These are phyloP conservation scores for Saccharomyces hybrid DNA, from an alignment of 1,139 yeast species.

Conservation along the genomic window DNA sequence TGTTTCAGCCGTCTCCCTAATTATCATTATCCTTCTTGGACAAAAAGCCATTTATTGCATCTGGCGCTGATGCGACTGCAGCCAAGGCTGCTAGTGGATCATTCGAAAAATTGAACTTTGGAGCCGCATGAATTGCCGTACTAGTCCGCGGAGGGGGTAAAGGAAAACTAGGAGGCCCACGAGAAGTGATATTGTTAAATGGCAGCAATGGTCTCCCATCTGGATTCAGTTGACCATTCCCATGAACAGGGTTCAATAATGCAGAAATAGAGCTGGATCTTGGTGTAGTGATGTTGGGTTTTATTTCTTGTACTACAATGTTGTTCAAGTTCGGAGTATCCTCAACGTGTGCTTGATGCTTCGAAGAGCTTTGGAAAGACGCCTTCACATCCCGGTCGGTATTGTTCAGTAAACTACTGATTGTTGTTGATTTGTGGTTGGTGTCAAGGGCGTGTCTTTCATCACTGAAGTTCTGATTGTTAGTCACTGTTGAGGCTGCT, in stretches of 20 bases:
- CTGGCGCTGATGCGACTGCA: conserved; percentile 33
- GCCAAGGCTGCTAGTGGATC: conserved; percentile 34
- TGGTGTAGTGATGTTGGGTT: background rate
- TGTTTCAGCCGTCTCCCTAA: background rate
- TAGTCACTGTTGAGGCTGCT: background rate
- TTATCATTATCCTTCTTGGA: background rate
- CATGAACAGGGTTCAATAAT: conserved; percentile 19
- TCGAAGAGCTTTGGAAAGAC: background rate
- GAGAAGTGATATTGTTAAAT: background rate
- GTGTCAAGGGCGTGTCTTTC: background rate
- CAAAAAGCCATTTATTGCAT: conserved; percentile 16
- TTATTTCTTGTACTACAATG: conserved; percentile 2
- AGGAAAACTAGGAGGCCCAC: background rate
- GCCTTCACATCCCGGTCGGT: background rate
- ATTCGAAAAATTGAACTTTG: conserved; percentile 25
- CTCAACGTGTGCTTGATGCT: background rate
- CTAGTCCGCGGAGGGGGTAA: background rate
- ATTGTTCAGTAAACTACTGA: background rate
- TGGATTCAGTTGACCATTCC: background rate
- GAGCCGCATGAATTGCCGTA: conserved; percentile 2
- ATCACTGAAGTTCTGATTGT: background rate
- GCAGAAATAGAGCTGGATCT: conserved; percentile 21
- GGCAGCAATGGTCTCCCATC: conserved; percentile 1
- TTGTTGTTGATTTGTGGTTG: background rate
- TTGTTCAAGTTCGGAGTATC: background rate